Percentiles rank a stretch among this genome's conserved stretches.
Conservation (phyloP, 805 yeast genomes). For the Candida dajiaensis region DNA sequence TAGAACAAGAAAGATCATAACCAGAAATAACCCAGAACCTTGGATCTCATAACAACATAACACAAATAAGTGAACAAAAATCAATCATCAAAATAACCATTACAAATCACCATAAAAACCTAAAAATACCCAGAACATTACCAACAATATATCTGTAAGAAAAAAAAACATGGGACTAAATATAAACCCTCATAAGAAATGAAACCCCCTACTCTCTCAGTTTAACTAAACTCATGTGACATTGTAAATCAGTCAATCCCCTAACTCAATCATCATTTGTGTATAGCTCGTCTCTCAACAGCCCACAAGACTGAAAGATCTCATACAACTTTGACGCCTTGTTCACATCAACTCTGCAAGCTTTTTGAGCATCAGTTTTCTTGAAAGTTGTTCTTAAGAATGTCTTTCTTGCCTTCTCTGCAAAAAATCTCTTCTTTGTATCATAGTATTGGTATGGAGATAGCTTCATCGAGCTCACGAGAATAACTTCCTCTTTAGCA, state of each 20-base stretch:
- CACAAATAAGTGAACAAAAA: too few relatives aligned
- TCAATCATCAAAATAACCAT: too few relatives aligned
- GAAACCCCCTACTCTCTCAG: background rate
- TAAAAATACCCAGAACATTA: background rate
- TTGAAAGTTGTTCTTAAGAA: constrained; percentile 73
- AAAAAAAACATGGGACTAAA: too few relatives aligned
- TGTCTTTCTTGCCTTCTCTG: constrained; percentile 78
- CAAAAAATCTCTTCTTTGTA: constrained; percentile 77
- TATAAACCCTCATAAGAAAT: too few relatives aligned
- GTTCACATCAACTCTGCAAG: constrained; percentile 94
- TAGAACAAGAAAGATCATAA: background rate
- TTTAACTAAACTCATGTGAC: too few relatives aligned
- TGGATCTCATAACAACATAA: background rate
- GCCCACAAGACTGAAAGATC: constrained; percentile 86
- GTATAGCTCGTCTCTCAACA: constrained; percentile 74
- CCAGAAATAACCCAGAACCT: background rate
- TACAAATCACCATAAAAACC: too few relatives aligned
- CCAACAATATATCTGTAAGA: too few relatives aligned
- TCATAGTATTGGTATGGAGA: constrained; percentile 31
- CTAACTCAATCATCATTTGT: background rate
- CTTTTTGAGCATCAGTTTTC: constrained; percentile 97
- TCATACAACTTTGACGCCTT: constrained; percentile 90
- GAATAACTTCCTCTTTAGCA: constrained; percentile 8
- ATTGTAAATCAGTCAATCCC: background rate
- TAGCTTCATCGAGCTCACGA: constrained; percentile 15